These are phyloP conservation scores for Linanthus parryae DNA, from an alignment of 148 eudicot genomes.

Conservation along the genomic window DNA sequence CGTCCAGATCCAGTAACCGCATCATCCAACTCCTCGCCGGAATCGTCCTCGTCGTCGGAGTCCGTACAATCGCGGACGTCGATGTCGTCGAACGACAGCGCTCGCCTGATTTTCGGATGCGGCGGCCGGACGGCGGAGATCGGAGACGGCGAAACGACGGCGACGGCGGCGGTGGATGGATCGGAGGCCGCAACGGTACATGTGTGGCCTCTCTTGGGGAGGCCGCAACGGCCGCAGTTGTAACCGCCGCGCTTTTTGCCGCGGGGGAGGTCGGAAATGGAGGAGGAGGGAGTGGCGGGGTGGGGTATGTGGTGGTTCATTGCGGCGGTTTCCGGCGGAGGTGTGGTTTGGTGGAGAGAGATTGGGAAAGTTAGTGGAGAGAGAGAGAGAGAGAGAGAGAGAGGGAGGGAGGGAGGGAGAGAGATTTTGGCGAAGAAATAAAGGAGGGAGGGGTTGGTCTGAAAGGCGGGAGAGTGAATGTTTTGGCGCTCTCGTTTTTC, in stretches of 20 bases:
- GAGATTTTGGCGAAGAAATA: conserved; percentile 3
- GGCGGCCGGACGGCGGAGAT: conserved; percentile 4
- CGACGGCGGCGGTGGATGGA: conserved; percentile 11
- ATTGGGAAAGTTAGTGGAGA: conserved; percentile 13
- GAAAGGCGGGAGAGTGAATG: conserved; percentile 28
- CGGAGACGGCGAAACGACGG: conserved; percentile 3
- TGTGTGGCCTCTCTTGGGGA: conserved; percentile 74
- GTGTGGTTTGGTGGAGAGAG: neutral
- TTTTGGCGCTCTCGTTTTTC: conserved; percentile 24
- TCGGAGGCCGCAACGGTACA: conserved; percentile 33
- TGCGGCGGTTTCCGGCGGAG: neutral
- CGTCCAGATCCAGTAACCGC: conserved; percentile 26
- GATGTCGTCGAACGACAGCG: conserved; percentile 59
- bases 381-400: conserved; percentile 1
- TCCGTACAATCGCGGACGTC: conserved; percentile 26
- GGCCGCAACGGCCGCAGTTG: conserved; percentile 85
- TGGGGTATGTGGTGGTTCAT: conserved; percentile 43
- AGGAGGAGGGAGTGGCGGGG: conserved; percentile 23
- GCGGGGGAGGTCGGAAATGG: conserved; percentile 20
- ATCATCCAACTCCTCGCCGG: conserved; percentile 8
- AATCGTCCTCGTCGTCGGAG: conserved; percentile 16
- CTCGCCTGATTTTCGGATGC: conserved; percentile 38
- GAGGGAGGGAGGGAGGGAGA: neutral
- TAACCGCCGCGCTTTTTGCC: conserved; percentile 70
- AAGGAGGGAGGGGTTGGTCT: conserved; percentile 3